A percentile compares a stretch with the other conserved stretches of the same genome.
Evolutionary conservation across 257 asterid genomes (phyloP).

Genomic region (Oldenlandia corymbosa): DNA sequence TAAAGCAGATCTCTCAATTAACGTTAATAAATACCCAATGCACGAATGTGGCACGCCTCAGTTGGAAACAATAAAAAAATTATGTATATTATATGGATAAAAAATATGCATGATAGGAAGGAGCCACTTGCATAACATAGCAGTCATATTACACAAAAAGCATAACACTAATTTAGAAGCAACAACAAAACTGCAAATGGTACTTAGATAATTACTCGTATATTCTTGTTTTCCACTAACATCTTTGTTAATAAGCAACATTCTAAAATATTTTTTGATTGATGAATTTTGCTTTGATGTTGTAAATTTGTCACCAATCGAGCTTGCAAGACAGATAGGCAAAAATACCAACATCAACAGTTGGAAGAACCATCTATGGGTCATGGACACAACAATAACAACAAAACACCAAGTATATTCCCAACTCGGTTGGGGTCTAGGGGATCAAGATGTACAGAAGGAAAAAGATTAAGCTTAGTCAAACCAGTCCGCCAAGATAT

Average conservation of each 20-base stretch:
- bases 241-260: no score
- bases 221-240: no score
- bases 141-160: no score
- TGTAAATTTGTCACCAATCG: slow-evolving; percentile 22
- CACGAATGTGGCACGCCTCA: neutral
- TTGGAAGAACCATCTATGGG: slow-evolving; percentile 48
- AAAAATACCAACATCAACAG: slow-evolving; percentile 13
- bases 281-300: neutral
- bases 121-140: neutral
- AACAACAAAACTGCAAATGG: no score
- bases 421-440: no score
- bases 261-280: no score
- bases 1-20: neutral
- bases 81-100: neutral
- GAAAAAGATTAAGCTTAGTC: slow-evolving; percentile 14
- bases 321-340: slow-evolving; percentile 33
- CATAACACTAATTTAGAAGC: no score
- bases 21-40: neutral
- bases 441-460: no score
- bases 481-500: slow-evolving; percentile 32
- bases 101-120: neutral
- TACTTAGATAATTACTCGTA: no score
- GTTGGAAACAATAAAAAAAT: no score
- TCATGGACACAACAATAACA: no score
- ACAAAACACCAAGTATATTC: no score